These are phyloP conservation scores for Termitomyces titanicus DNA, from an alignment of 768 basidiomycete species.

Conservation along the genomic window DNA sequence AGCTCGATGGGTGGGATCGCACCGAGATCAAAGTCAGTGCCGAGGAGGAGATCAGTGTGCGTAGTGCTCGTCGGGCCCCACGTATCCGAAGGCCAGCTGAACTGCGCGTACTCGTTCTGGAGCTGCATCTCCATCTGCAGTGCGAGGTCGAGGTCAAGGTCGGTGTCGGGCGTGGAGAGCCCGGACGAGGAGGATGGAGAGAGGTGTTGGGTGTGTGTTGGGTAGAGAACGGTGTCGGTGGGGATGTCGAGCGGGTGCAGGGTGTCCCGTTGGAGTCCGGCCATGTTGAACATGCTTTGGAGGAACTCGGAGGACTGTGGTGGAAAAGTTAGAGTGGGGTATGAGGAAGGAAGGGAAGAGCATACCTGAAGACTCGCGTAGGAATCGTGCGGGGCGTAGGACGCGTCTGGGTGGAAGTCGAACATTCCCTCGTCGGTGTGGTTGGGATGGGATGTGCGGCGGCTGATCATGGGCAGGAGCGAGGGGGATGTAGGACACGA, in stretches of 20 bases:
- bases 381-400: conserved; percentile 28
- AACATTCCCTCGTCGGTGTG: conserved; percentile 44
- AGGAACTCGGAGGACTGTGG: conserved; percentile 47
- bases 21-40: conserved; percentile 58
- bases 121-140: conserved; percentile 36
- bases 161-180: conserved; percentile 18
- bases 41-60: conserved; percentile 39
- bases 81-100: conserved; percentile 31
- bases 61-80: too few relatives aligned
- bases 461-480: conserved; percentile 54
- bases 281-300: conserved; percentile 42
- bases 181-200: conserved; percentile 26
- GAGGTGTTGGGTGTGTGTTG: conserved; percentile 48
- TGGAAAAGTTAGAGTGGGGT: conserved; percentile 6
- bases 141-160: conserved; percentile 22
- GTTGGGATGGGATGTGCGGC: conserved; percentile 51
- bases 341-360: conserved; percentile 7
- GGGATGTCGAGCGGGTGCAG: conserved; percentile 31
- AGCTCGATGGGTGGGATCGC: conserved; percentile 66
- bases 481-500: conserved; percentile 66
- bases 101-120: conserved; percentile 34
- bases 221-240: neutral
- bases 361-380: conserved; percentile 46
- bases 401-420: conserved; percentile 51
- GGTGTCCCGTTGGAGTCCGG: conserved; percentile 18